Percentiles rank a stretch among this genome's conserved stretches.
Evolutionary conservation across 164 flowering plant genomes (phyloP).

Genomic region (Vitis riparia): DNA sequence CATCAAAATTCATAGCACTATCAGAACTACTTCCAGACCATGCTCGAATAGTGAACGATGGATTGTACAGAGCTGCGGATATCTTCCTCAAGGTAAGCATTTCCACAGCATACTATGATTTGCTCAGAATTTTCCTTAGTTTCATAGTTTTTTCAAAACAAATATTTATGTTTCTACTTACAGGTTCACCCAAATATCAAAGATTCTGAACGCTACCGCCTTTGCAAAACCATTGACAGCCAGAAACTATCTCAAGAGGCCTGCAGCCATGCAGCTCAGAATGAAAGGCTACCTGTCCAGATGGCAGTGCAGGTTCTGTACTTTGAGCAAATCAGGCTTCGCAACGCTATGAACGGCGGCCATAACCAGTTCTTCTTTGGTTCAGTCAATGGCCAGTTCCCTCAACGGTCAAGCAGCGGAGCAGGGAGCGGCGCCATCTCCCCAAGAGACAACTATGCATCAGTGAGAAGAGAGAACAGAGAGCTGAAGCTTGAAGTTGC

Average conservation of each 20-base stretch:
- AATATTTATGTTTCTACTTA: background rate
- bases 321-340: constrained; percentile 87
- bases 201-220: constrained; percentile 76
- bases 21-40: constrained; percentile 95
- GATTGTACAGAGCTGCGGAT: constrained; percentile 86
- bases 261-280: constrained; percentile 98
- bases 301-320: constrained; percentile 96
- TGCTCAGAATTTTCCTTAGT: background rate
- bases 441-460: constrained; percentile 95
- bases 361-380: constrained; percentile 84
- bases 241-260: constrained; percentile 96
- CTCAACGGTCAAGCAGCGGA: constrained; percentile 80
- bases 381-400: constrained; percentile 54
- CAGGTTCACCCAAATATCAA: constrained; percentile 92
- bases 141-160: background rate
- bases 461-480: constrained; percentile 92
- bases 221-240: constrained; percentile 88
- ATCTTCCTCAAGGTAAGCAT: constrained; percentile 81
- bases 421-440: constrained; percentile 95
- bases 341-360: constrained; percentile 85
- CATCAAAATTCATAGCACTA: constrained; percentile 73
- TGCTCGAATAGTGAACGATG: constrained; percentile 80
- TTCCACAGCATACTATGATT: background rate
- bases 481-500: constrained; percentile 96
- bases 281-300: constrained; percentile 88